These are phyloP conservation scores for Chlorokybus atmophyticus DNA, from an alignment of 139 green algal species.

Conservation along the genomic window DNA sequence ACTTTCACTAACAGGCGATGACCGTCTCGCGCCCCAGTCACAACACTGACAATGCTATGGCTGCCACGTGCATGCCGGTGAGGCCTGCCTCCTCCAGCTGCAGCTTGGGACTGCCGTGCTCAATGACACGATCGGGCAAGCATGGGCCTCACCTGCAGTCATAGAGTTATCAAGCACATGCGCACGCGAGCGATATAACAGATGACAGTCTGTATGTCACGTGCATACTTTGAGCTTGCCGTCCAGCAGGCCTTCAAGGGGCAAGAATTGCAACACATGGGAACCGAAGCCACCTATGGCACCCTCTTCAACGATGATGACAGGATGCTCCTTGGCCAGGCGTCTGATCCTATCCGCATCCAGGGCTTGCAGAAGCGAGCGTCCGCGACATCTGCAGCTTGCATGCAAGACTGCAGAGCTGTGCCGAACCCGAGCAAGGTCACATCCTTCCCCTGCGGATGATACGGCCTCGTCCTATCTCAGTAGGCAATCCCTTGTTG, in stretches of 20 bases:
- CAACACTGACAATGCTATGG: conserved; percentile 61
- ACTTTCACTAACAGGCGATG: too few relatives aligned
- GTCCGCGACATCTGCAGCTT: conserved; percentile 79
- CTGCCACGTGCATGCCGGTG: conserved; percentile 68
- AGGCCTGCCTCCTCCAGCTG: conserved; percentile 85
- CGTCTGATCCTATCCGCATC: conserved; percentile 59
- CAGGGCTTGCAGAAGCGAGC: conserved; percentile 98
- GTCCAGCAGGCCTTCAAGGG: conserved; percentile 67
- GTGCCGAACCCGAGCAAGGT: conserved; percentile 82
- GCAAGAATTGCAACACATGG: conserved; percentile 79
- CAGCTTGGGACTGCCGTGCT: conserved; percentile 69
- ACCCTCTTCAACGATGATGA: conserved; percentile 96
- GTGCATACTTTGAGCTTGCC: conserved; percentile 77
- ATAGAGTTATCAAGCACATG: too few relatives aligned
- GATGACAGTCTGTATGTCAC: too few relatives aligned
- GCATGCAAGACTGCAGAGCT: conserved; percentile 66
- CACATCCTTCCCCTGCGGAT: conserved; percentile 73
- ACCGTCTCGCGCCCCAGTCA: too few relatives aligned
- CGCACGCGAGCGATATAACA: too few relatives aligned
- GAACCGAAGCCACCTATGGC: conserved; percentile 88
- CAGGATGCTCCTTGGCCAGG: conserved; percentile 67
- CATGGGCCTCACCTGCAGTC: conserved; percentile 80
- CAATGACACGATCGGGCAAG: conserved; percentile 86
- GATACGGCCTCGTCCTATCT: conserved; percentile 82
- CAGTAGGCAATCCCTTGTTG: conserved; percentile 67